Evolutionary conservation across 2,329 filamentous ascomycete genomes (phyloP).

Genomic region (Sporothrix pseudoabietina): DNA sequence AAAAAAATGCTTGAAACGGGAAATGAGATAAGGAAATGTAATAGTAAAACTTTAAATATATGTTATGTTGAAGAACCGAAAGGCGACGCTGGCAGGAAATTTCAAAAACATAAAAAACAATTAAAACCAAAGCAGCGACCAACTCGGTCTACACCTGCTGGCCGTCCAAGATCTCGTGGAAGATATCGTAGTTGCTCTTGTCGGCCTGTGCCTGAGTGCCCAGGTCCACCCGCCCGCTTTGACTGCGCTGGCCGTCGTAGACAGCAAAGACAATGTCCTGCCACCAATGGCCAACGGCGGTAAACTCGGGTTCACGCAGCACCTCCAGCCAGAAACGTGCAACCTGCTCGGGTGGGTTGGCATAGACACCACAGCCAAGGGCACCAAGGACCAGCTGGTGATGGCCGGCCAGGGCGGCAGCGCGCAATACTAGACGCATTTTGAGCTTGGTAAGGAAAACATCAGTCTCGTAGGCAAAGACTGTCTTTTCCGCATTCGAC

Average conservation of each 20-base stretch:
- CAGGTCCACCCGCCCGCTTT: constrained; percentile 15
- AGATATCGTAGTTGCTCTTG: constrained; percentile 55
- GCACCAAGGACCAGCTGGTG: constrained; percentile 66
- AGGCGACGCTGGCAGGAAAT: not conserved
- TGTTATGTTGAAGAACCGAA: no score
- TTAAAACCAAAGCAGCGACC: not conserved
- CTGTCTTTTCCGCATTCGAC: constrained; percentile 32
- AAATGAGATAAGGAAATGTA: no score
- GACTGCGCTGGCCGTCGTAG: constrained; percentile 45
- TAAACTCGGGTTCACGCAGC: constrained; percentile 61
- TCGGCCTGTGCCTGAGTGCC: constrained; percentile 28
- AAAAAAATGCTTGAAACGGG: no score
- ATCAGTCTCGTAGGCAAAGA: constrained; percentile 49
- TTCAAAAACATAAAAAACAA: not conserved
- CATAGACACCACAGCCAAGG: constrained; percentile 68
- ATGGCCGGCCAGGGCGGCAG: constrained; percentile 59
- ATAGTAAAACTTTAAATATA: no score
- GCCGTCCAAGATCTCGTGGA: constrained; percentile 49
- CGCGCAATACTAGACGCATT: constrained; percentile 62
- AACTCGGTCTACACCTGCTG: constrained; percentile 38
- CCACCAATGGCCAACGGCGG: constrained; percentile 61
- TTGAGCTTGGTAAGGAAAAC: constrained; percentile 61
- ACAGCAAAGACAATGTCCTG: constrained; percentile 66
- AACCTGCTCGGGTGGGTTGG: constrained; percentile 63
- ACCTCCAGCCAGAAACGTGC: constrained; percentile 64